phyloP scores from a whole-genome alignment of 768 basidiomycete species.

The Tubosaeta sp. region DNA sequence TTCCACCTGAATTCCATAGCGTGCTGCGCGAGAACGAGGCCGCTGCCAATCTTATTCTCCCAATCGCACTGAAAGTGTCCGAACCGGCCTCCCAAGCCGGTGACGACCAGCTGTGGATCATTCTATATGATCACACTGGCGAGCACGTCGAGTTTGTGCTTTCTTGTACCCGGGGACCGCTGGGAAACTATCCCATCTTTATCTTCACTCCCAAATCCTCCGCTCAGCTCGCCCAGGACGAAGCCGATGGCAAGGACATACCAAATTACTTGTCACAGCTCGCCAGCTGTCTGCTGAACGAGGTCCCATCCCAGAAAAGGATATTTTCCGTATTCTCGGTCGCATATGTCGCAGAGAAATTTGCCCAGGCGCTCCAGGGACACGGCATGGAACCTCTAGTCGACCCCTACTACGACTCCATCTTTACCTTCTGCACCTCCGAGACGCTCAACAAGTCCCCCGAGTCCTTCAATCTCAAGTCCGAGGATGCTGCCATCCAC shows the following conservation, averaged over 20 bases:
- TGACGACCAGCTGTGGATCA: constrained; percentile 30
- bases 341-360: constrained; percentile 40
- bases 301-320: constrained; percentile 34
- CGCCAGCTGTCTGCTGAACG: constrained; percentile 34
- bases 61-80: constrained; percentile 33
- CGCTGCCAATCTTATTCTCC: constrained; percentile 38
- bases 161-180: constrained; percentile 50
- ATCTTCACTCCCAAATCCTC: constrained; percentile 46
- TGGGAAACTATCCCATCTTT: constrained; percentile 66
- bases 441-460: constrained; percentile 32
- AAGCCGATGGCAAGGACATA: constrained; percentile 23
- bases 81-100: not conserved
- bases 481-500: constrained; percentile 17
- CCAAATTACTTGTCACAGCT: constrained; percentile 40
- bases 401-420: constrained; percentile 59
- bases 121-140: constrained; percentile 14
- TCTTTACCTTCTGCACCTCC: constrained; percentile 50
- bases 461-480: not conserved
- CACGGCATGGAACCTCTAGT: constrained; percentile 25
- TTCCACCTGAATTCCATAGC: constrained; percentile 28
- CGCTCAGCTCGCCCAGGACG: constrained; percentile 30
- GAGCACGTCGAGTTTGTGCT: constrained; percentile 40
- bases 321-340: constrained; percentile 67
- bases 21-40: constrained; percentile 28
- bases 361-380: constrained; percentile 37